phyloP scores from a whole-genome alignment of 768 basidiomycete genomes.

The Lactifluus pinguis region DNA sequence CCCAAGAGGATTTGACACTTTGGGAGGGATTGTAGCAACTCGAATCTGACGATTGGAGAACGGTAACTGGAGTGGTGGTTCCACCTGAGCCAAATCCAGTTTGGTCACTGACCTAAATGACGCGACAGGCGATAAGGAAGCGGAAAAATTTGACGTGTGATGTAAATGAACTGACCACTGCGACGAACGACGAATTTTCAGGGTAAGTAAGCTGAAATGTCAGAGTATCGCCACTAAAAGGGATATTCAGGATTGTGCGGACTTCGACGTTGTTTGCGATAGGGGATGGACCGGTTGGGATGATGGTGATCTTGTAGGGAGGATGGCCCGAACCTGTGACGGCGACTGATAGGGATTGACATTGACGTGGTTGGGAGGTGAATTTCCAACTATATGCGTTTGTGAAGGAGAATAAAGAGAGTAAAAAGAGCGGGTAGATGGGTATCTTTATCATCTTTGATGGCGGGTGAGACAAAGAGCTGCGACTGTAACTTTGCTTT shows the following conservation, averaged over 20 bases:
- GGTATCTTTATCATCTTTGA: conserved; percentile 7
- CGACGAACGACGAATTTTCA: conserved; percentile 60
- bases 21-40: conserved; percentile 50
- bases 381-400: conserved; percentile 37
- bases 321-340: conserved; percentile 53
- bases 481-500: not conserved
- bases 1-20: conserved; percentile 43
- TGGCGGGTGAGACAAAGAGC: not conserved
- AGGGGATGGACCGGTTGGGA: conserved; percentile 59
- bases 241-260: conserved; percentile 46
- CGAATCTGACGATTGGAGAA: conserved; percentile 40
- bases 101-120: conserved; percentile 45
- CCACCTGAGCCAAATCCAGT: conserved; percentile 64
- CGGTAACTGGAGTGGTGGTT: conserved; percentile 57
- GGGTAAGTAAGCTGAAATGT: conserved; percentile 58
- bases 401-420: conserved; percentile 22
- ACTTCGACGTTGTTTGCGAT: conserved; percentile 55
- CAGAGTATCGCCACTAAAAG: conserved; percentile 38
- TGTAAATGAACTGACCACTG: conserved; percentile 46
- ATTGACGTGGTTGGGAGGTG: conserved; percentile 49
- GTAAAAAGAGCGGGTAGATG: not conserved
- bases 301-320: conserved; percentile 57
- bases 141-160: not conserved
- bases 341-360: conserved; percentile 50
- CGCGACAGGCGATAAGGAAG: not conserved